These are phyloP conservation scores for Ustilago shanxiensis DNA, from an alignment of 1,284 basidiomycete genomes.

Conservation along the genomic window DNA sequence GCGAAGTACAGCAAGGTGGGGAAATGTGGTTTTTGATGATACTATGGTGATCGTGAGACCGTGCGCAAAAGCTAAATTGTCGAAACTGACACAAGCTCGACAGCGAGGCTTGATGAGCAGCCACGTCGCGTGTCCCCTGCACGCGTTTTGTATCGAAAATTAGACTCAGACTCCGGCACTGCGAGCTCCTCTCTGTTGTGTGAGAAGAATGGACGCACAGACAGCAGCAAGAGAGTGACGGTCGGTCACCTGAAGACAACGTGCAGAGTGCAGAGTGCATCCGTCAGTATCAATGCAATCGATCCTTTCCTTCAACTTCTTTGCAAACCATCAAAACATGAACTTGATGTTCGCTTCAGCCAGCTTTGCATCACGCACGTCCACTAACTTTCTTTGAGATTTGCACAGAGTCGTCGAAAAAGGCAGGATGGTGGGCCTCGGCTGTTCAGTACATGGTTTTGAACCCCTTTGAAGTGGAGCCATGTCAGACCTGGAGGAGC, in stretches of 20 bases:
- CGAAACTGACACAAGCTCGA: not conserved
- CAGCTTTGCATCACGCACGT: not conserved
- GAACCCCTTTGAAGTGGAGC: not conserved
- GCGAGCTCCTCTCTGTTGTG: not conserved
- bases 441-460: not conserved
- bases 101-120: too few relatives aligned
- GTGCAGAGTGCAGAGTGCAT: slow-evolving; percentile 1
- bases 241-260: not conserved
- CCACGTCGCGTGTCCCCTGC: slow-evolving; percentile 1
- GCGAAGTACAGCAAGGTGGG: not conserved
- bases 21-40: not conserved
- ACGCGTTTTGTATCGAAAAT: slow-evolving; percentile 2
- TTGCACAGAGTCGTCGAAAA: not conserved
- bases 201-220: not conserved
- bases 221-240: not conserved
- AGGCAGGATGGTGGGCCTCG: not conserved
- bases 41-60: slow-evolving; percentile 11
- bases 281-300: not conserved
- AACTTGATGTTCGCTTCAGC: not conserved
- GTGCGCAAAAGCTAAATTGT: slow-evolving; percentile 5
- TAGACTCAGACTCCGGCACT: not conserved
- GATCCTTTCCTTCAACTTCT: not conserved
- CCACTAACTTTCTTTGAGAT: too few relatives aligned
- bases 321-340: not conserved
- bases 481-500: not conserved